Percentiles rank a stretch among this genome's conserved stretches.
Conservation (phyloP, 495 filamentous ascomycete genomes). For the Symbiotaphrina buchneri region DNA sequence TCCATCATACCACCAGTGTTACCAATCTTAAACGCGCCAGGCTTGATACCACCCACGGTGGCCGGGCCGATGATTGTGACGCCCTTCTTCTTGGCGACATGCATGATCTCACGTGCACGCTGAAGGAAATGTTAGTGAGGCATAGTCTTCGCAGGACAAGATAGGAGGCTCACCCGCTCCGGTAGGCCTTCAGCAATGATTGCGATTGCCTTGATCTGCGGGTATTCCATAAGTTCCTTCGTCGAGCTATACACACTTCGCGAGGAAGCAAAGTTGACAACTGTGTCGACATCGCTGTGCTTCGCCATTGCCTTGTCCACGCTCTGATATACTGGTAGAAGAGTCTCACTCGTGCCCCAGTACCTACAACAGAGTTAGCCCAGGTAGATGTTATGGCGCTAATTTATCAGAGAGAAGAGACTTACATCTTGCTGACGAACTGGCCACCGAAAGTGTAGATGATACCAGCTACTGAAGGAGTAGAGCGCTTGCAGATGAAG, state of each 20-base stretch:
- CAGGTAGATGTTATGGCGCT: too few relatives aligned
- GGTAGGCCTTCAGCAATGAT: constrained; percentile 99
- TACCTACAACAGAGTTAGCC: constrained; percentile 31
- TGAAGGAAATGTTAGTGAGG: too few relatives aligned
- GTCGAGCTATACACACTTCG: constrained; percentile 95
- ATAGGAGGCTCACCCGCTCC: constrained; percentile 52
- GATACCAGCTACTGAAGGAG: constrained; percentile 93
- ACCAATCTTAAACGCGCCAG: constrained; percentile 96
- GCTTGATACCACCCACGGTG: constrained; percentile 98
- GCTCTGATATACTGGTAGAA: constrained; percentile 94
- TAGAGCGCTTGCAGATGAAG: constrained; percentile 98
- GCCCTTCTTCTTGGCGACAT: constrained; percentile 90
- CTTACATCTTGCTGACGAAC: constrained; percentile 98
- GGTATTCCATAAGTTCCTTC: constrained; percentile 93
- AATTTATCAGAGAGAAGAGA: constrained; percentile 1
- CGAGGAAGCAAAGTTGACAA: constrained; percentile 98
- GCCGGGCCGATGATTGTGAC: constrained; percentile 97
- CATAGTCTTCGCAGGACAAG: too few relatives aligned
- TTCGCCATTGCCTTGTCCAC: constrained; percentile 87
- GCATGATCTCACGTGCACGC: constrained; percentile 92
- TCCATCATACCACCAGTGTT: constrained; percentile 99
- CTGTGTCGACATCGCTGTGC: constrained; percentile 89
- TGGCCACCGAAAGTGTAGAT: constrained; percentile 99
- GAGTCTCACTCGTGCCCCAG: constrained; percentile 98
- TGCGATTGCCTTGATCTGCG: constrained; percentile 92